Percentiles rank a stretch among this genome's conserved stretches.
phyloP scores from a whole-genome alignment of 106 monocot species.

The Dioscorea dumetorum region DNA sequence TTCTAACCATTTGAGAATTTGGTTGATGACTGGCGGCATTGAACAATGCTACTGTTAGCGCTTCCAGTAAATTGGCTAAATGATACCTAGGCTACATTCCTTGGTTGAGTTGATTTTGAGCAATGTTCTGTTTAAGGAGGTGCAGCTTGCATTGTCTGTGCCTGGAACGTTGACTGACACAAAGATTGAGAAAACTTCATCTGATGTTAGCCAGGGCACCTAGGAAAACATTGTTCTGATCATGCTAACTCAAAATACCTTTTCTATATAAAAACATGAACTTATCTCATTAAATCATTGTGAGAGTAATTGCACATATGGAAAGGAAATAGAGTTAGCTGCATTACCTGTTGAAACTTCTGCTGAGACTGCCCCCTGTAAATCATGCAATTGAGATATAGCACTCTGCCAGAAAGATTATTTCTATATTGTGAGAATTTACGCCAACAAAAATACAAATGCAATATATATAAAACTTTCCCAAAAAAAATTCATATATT shows the following conservation, averaged over 20 bases:
- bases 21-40: conserved; percentile 85
- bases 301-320: neutral
- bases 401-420: conserved; percentile 36
- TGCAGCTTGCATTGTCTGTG: conserved; percentile 74
- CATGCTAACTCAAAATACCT: neutral
- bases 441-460: too few species aligned
- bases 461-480: too few species aligned
- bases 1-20: conserved; percentile 79
- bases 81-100: conserved; percentile 69
- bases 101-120: conserved; percentile 69
- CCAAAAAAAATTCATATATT: too few species aligned
- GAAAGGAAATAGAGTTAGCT: neutral
- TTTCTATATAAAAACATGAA: neutral
- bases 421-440: too few species aligned
- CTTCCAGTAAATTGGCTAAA: conserved; percentile 70
- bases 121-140: conserved; percentile 66
- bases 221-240: conserved; percentile 11
- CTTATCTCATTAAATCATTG: neutral
- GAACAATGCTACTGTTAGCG: conserved; percentile 60
- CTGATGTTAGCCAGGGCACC: conserved; percentile 65
- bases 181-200: conserved; percentile 81
- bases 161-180: conserved; percentile 70
- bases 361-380: conserved; percentile 71
- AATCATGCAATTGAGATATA: conserved; percentile 76
- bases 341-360: conserved; percentile 60